These are phyloP conservation scores for Ascomycota sp. DNA, from an alignment of 2,329 filamentous ascomycete genomes.

Conservation along the genomic window DNA sequence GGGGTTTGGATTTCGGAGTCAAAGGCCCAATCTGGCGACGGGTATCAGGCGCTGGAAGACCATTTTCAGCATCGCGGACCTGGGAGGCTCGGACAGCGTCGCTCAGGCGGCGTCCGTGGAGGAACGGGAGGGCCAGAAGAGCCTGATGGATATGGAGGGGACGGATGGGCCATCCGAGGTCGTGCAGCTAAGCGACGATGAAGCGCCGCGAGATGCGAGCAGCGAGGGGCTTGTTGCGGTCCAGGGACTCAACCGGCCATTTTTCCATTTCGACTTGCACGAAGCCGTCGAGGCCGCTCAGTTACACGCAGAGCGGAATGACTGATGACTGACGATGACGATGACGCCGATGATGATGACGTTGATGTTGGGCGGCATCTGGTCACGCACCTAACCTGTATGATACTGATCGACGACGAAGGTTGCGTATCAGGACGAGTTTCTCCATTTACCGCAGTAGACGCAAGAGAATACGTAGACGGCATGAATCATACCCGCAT, in stretches of 20 bases:
- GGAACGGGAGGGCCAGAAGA: constrained; percentile 26
- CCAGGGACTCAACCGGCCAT: constrained; percentile 27
- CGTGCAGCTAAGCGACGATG: constrained; percentile 8
- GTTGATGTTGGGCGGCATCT: too few relatives aligned
- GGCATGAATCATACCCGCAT: too few relatives aligned
- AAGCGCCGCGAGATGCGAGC: constrained; percentile 8
- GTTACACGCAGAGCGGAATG: constrained; percentile 11
- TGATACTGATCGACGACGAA: too few relatives aligned
- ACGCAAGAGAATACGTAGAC: too few relatives aligned
- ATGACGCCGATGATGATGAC: background rate
- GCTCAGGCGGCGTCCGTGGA: constrained; percentile 33
- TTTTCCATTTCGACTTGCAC: constrained; percentile 30
- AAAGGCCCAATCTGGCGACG: constrained; percentile 5
- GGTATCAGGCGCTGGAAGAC: constrained; percentile 33
- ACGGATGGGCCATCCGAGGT: constrained; percentile 5
- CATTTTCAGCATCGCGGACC: constrained; percentile 82
- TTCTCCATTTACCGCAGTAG: too few relatives aligned
- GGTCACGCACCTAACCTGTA: too few relatives aligned
- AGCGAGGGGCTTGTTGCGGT: constrained; percentile 16
- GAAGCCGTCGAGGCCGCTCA: constrained; percentile 25
- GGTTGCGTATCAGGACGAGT: too few relatives aligned
- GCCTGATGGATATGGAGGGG: constrained; percentile 11
- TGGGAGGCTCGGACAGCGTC: constrained; percentile 52
- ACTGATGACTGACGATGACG: constrained; percentile 1
- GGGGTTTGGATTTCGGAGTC: constrained; percentile 26